Evolutionary conservation across 2,329 filamentous ascomycete genomes (phyloP).

Genomic region (Penicillium sp.): DNA sequence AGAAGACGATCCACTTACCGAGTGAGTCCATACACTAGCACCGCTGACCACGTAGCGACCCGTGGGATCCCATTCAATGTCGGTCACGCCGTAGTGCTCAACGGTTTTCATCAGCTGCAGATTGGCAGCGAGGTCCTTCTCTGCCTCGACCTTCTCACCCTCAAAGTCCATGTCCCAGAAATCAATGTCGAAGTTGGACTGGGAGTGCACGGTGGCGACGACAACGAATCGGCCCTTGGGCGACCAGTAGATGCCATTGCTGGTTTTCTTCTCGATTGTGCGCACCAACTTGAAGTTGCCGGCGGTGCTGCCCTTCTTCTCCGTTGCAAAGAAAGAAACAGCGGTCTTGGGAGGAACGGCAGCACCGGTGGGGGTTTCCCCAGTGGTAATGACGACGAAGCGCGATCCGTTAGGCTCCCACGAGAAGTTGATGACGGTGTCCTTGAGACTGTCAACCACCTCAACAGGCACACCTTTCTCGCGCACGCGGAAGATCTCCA

Average conservation of each 20-base stretch:
- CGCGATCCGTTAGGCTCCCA: conserved; percentile 98
- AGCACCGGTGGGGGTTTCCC: conserved; percentile 72
- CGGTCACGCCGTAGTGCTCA: conserved; percentile 96
- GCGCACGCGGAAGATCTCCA: conserved; percentile 95
- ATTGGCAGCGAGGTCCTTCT: conserved; percentile 93
- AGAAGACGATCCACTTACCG: too few relatives aligned
- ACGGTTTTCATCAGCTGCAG: conserved; percentile 88
- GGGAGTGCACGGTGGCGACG: conserved; percentile 86
- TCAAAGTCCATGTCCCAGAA: conserved; percentile 99
- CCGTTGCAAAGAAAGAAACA: conserved; percentile 93
- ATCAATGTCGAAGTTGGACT: conserved; percentile 91
- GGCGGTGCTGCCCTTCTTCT: conserved; percentile 80
- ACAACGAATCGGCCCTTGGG: conserved; percentile 93
- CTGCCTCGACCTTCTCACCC: conserved; percentile 87
- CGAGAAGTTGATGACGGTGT: conserved; percentile 98
- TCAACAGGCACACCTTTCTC: conserved; percentile 99
- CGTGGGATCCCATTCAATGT: conserved; percentile 97
- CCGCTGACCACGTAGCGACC: conserved; percentile 92
- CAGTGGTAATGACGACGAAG: conserved; percentile 94
- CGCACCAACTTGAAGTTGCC: conserved; percentile 97
- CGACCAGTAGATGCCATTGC: conserved; percentile 99
- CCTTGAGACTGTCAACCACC: conserved; percentile 95
- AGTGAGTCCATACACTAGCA: conserved; percentile 92
- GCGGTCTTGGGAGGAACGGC: conserved; percentile 90
- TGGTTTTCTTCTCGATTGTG: conserved; percentile 98